Percentiles rank a stretch among this genome's conserved stretches.
These are phyloP conservation scores for Rhipidocladum racemiflorum DNA, from an alignment of 176 grass and related monocot genomes.

Conservation along the genomic window DNA sequence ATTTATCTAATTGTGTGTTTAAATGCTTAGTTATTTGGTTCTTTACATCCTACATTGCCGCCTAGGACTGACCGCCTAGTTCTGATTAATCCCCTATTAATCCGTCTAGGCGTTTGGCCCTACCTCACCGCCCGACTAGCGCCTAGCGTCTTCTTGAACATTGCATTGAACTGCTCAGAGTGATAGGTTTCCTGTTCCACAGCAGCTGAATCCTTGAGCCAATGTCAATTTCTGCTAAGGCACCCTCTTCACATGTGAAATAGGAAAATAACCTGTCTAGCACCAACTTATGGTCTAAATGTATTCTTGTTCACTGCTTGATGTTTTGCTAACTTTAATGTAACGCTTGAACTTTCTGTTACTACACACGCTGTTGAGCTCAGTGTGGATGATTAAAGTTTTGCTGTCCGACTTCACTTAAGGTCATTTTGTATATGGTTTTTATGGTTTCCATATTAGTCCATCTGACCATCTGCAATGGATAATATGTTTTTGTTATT, in stretches of 20 bases:
- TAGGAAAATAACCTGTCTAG: not conserved
- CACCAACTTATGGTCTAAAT: not conserved
- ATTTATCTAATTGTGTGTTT: no score
- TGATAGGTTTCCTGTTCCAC: not conserved
- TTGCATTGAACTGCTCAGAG: not conserved
- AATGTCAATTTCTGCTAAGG: not conserved
- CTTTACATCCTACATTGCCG: no score
- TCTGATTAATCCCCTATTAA: no score
- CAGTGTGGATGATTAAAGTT: not conserved
- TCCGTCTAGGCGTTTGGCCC: no score
- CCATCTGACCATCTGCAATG: not conserved
- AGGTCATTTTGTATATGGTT: not conserved
- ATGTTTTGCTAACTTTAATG: not conserved
- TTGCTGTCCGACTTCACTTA: not conserved
- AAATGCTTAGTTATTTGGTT: no score
- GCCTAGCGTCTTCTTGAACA: no score
- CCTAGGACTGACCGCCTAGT: no score
- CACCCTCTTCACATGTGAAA: not conserved
- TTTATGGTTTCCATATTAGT: not conserved
- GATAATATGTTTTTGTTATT: conserved; percentile 1
- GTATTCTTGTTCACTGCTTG: not conserved
- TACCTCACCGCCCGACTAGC: no score
- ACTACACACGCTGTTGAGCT: not conserved
- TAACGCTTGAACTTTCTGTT: not conserved
- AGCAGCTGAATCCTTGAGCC: not conserved